Evolutionary conservation across 2,329 filamentous ascomycete genomes (phyloP), one percentile per base, ranked within the genome.

Genomic region (Alternaria infectoria): DNA sequence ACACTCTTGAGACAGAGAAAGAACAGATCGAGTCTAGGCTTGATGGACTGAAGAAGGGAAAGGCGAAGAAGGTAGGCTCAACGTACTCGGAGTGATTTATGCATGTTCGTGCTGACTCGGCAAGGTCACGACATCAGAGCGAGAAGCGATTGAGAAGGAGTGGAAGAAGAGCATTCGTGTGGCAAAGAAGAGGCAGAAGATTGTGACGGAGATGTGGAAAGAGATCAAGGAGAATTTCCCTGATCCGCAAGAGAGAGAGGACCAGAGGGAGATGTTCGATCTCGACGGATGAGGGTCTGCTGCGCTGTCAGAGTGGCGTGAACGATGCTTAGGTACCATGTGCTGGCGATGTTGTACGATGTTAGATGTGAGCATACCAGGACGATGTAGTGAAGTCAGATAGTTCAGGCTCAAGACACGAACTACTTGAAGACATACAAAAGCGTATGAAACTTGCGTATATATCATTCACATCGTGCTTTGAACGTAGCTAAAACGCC

Each of bases 181-280:
- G 47, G 80, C 77, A 43, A 72, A 60, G 28, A 73, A 74, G 49
- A 83, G 86, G 62, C 81, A 81, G 74, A 83, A 77, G 72, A 86
- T 88, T 67, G 83, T 81, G 55, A 74, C 68, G 52, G 83, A 86
- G 64, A 70, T 88, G 68, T 88, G 86, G 86, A 77, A 67, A 54
- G 71, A 77, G 59, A 83, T 86, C 66, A 81, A 81, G 61, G 85
- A 84, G 47, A 71, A 79, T 28, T 62, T 88, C 66, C 78, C 82
- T 30, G 84, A 86, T 60, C 79, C 78, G 46, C 83, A 84, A 76
- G 80, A 70, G 21, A 80, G 74, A 64, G 81, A 80, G 56, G 84
- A 86, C 68, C 68, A 88, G 40, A 86, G 85, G 82, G 87, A 83
- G 73, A 66, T 45, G 10, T 66, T 79, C 68, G 78, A 77, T 25